A percentile compares a stretch with the other conserved stretches of the same genome.
phyloP scores from a whole-genome alignment of 768 basidiomycete genomes.

The Lactarius tabidus region DNA sequence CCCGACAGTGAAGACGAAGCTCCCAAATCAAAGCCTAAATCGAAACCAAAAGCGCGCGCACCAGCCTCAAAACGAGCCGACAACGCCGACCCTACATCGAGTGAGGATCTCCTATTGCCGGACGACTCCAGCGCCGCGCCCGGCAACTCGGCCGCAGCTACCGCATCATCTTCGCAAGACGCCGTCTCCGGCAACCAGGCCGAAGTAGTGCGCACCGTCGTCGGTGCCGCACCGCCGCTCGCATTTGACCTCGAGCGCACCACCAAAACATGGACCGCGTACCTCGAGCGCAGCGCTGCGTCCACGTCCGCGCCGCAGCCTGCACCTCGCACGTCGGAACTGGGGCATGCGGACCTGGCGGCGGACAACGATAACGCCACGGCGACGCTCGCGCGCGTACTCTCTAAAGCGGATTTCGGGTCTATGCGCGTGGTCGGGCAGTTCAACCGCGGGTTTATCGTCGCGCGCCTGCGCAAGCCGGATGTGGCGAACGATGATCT shows the following conservation, averaged over 20 bases:
- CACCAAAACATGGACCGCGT: slow-evolving; percentile 5
- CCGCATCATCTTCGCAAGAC: neutral
- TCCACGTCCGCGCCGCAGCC: neutral
- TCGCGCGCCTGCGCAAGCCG: slow-evolving; percentile 58
- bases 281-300: neutral
- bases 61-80: neutral
- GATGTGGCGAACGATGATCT: slow-evolving; percentile 65
- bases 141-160: neutral
- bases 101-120: neutral
- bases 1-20: slow-evolving; percentile 19
- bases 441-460: slow-evolving; percentile 94
- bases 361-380: slow-evolving; percentile 54
- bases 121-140: neutral
- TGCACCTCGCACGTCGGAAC: neutral
- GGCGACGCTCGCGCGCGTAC: slow-evolving; percentile 74
- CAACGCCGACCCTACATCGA: slow-evolving; percentile 5
- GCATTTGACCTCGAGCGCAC: slow-evolving; percentile 14
- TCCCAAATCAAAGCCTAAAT: slow-evolving; percentile 2
- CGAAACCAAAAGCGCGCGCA: slow-evolving; percentile 1
- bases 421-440: slow-evolving; percentile 86
- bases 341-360: slow-evolving; percentile 29
- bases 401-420: slow-evolving; percentile 82
- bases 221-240: slow-evolving; percentile 2
- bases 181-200: neutral
- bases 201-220: slow-evolving; percentile 23